Percentiles rank a stretch among this genome's conserved stretches.
Evolutionary conservation across 2,329 filamentous ascomycete genomes (phyloP).

Genomic region (Xylariaceae sp.): DNA sequence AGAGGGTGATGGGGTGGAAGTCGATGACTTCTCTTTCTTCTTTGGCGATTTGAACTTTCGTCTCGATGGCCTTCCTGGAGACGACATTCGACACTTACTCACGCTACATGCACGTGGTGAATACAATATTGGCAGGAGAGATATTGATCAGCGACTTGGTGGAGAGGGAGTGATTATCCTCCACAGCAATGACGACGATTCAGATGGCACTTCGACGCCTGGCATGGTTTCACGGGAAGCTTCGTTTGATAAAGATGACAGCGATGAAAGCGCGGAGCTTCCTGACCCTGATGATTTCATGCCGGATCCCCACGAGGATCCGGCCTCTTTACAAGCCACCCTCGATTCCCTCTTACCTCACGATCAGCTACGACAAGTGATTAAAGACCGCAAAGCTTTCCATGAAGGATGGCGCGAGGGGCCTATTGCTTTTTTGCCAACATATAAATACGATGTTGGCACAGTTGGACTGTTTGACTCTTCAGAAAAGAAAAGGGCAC

Average conservation of each 20-base stretch:
- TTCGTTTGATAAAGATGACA: constrained; percentile 37
- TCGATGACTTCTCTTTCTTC: constrained; percentile 95
- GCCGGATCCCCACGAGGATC: constrained; percentile 75
- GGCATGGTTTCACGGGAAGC: constrained; percentile 41
- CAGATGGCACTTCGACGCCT: constrained; percentile 43
- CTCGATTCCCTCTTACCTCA: constrained; percentile 86
- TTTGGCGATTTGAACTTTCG: constrained; percentile 96
- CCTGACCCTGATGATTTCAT: constrained; percentile 71
- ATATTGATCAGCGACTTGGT: constrained; percentile 47
- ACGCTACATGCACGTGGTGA: constrained; percentile 82
- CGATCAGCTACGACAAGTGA: constrained; percentile 81
- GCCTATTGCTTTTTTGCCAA: constrained; percentile 84
- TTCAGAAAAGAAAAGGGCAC: constrained; percentile 89
- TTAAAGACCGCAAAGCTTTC: constrained; percentile 78
- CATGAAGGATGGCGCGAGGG: constrained; percentile 94
- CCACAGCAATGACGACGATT: constrained; percentile 52
- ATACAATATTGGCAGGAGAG: constrained; percentile 63
- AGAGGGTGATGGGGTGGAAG: constrained; percentile 75
- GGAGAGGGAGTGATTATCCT: constrained; percentile 59
- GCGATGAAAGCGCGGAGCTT: constrained; percentile 47
- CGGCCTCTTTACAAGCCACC: constrained; percentile 85
- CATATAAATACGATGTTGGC: constrained; percentile 98
- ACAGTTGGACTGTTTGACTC: constrained; percentile 91
- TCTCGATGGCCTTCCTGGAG: constrained; percentile 83
- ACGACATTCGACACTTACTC: constrained; percentile 85